Evolutionary conservation across 2,329 filamentous ascomycete genomes (phyloP), one percentile per base, ranked within the genome.

Genomic region (Diaporthe batatas): DNA sequence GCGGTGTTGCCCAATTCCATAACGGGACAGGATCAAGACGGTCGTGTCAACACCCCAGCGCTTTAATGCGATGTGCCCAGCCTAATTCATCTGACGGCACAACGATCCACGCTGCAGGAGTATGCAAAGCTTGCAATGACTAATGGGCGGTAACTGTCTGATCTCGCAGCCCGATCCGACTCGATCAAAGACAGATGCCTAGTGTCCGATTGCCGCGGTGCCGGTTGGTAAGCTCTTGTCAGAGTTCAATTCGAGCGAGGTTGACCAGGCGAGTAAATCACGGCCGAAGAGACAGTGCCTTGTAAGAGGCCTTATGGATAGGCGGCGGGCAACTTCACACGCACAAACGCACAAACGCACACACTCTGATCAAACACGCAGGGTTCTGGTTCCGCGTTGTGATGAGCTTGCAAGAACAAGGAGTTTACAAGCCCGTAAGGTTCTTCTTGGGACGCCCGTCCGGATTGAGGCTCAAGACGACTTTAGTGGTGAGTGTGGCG

Each of bases 1-100:
- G 78, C 79, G 77, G 78, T 77, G 71, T 82, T 82, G 74, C 81
- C 80, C 78, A 79, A 80, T 82, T 83, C 82, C 82, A 84, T 84
- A 79, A 79, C 82, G 80, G 81, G 78, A 75, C 74, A 75, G 69
- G 74, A 73, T 72, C 65, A 72, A 74, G 64, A 73, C 74, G 71
- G 67, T 75, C 71, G 73, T 72, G 73, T 73, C 74, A 75, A 68
- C 74, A 77, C 75, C 77, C 75, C 75, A 73, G 73, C 72, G 70
- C 69, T 69, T 68, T 67, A 67, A 68, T 64, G 55, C 69, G 58
- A 62, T 59, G 71, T 71, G 68, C 68, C 70, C 72, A 70, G 58
- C 74, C 73, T 58, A 73, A 51, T 74, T 76, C 73, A 75, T 77
- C 75, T 76, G 75, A 76, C 68, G 57, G 49, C 68, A 64, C 70